Percentiles rank a stretch among this genome's conserved stretches.
These are phyloP conservation scores for Saccharomycopsis sp. DNA, from an alignment of 805 yeast species.

Conservation along the genomic window DNA sequence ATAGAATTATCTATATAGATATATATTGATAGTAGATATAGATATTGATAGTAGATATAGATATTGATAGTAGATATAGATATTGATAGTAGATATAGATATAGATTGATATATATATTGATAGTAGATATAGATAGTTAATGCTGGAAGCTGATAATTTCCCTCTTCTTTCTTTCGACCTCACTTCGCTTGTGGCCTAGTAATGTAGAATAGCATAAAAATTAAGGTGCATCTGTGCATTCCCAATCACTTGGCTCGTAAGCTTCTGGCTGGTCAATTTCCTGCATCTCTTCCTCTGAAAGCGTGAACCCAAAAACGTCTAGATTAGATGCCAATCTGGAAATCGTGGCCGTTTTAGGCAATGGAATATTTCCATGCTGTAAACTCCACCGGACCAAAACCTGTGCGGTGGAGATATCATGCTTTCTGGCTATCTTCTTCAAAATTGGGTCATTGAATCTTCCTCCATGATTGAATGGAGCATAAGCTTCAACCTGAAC, in stretches of 20 bases:
- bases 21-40: too few species aligned
- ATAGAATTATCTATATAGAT: too few species aligned
- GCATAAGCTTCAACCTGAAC: constrained; percentile 71
- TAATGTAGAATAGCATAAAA: too few species aligned
- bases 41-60: too few species aligned
- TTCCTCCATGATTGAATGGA: constrained; percentile 64
- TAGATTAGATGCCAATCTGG: constrained; percentile 49
- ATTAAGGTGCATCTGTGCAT: constrained; percentile 53
- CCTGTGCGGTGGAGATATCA: constrained; percentile 50
- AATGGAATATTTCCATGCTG: constrained; percentile 67
- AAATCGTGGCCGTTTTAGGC: constrained; percentile 53
- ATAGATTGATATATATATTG: too few species aligned
- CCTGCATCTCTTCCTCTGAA: constrained; percentile 34
- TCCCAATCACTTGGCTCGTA: constrained; percentile 79
- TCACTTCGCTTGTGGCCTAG: too few species aligned
- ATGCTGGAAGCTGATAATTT: too few species aligned
- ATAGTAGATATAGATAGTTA: too few species aligned
- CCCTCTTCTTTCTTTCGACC: too few species aligned
- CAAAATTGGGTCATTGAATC: constrained; percentile 49
- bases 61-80: too few species aligned
- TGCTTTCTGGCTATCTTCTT: constrained; percentile 42
- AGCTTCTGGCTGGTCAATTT: constrained; percentile 43
- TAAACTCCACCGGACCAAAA: constrained; percentile 65
- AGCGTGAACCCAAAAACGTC: constrained; percentile 47
- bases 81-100: too few species aligned